These are phyloP conservation scores for Eucalyptus sideroxylon DNA, from an alignment of 345 rosid genomes.

Conservation along the genomic window DNA sequence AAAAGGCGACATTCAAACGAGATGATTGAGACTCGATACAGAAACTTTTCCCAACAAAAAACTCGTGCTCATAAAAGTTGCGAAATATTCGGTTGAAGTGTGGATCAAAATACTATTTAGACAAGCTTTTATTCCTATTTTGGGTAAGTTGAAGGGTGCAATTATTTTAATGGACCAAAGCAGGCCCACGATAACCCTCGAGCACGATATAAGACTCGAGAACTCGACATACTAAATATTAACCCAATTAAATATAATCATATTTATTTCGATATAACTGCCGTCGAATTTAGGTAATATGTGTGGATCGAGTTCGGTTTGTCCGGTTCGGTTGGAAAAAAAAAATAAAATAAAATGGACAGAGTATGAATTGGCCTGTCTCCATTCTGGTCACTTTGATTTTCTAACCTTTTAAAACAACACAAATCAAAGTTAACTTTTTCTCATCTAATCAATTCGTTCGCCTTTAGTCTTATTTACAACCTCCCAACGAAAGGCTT, in stretches of 20 bases:
- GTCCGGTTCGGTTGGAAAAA: not conserved
- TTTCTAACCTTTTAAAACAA: not conserved
- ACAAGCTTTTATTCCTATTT: accelerated
- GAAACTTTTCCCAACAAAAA: not conserved
- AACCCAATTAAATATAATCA: not conserved
- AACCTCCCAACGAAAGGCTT: not conserved
- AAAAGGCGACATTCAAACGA: not conserved
- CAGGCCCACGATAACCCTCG: not conserved
- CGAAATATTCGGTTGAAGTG: accelerated
- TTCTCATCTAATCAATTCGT: not conserved
- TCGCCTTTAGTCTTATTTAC: not conserved
- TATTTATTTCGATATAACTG: not conserved
- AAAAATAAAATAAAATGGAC: not conserved
- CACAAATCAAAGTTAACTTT: not conserved
- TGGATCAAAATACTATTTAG: accelerated
- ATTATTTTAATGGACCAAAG: not conserved
- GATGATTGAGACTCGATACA: not conserved
- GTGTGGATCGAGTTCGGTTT: not conserved
- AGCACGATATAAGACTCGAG: not conserved
- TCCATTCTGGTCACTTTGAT: not conserved
- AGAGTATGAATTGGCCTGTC: not conserved
- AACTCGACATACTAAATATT: not conserved
- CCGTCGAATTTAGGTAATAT: not conserved
- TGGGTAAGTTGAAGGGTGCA: not conserved
- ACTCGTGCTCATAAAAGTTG: not conserved